These are phyloP conservation scores for Aspergillus bertholletiae DNA, from an alignment of 495 filamentous ascomycete species.

Conservation along the genomic window DNA sequence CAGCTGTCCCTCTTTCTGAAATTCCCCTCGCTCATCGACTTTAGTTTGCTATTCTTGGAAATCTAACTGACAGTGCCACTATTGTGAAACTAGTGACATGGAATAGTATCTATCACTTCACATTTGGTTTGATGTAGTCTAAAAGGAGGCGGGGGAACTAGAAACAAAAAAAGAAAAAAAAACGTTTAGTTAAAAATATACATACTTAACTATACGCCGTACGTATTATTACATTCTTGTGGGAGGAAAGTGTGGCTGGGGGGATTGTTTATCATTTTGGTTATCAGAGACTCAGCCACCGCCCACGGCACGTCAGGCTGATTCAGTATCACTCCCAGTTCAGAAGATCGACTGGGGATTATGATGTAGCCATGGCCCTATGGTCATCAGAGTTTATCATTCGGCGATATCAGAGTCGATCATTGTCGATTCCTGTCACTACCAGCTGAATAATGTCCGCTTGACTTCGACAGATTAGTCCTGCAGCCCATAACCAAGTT, in stretches of 20 bases:
- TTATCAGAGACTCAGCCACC: not conserved
- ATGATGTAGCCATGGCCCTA: not conserved
- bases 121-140: too few relatives aligned
- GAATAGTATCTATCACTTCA: not conserved
- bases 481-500: too few relatives aligned
- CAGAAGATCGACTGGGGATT: not conserved
- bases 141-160: not conserved
- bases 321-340: not conserved
- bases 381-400: not conserved
- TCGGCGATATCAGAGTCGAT: not conserved
- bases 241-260: not conserved
- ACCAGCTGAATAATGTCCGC: too few relatives aligned
- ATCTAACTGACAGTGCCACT: not conserved
- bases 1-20: constrained; percentile 4
- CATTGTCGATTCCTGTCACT: not conserved
- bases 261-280: not conserved
- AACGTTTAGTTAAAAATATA: not conserved
- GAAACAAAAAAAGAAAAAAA: not conserved
- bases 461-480: too few relatives aligned
- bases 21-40: not conserved
- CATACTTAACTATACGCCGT: too few relatives aligned
- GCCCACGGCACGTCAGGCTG: not conserved
- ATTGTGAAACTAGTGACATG: not conserved
- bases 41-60: constrained; percentile 17
- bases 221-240: not conserved